Evolutionary conservation across 768 basidiomycete genomes (phyloP), one percentile per base, ranked within the genome.

Genomic region (Lanmaoa pseudosensibilis): DNA sequence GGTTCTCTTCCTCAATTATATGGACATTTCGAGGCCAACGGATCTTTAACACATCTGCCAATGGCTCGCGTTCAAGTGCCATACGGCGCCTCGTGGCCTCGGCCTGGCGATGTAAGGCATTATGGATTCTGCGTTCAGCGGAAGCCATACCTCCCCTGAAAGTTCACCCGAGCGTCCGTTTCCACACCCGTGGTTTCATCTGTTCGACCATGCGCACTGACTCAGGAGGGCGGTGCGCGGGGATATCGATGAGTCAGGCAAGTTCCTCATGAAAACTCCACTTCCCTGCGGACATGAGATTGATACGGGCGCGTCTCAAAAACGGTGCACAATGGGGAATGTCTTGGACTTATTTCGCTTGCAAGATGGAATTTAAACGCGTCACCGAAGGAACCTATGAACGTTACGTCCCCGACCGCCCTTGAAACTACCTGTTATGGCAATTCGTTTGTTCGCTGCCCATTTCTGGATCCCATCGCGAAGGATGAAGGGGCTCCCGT

Each of bases 351-450:
- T 53, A 65, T 60, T 61, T 70, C 69, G 67, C 69, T 69, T 71
- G 57, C 51, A 63, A 7, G 57, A 57, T 60, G 69, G 55, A 65
- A 64, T 61, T 67, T 65, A 61, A 37, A 73, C 57, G 69, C 69
- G 69, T 69, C 61, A 67, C 61, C 65, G 62, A 70, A 65, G 65
- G 52, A 44, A 61, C 52, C 55, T 44, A 63, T 66, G 56, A 62
- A 49, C 50, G 62, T 71, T 73, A 72, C 70, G 70, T 72, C 61
- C 63, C 61, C 59, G 62, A 56, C 66, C 72, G 58, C 60, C 70
- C 70, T 72, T 72, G 72, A 72, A 72, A 71, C 68, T 72, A 51
- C 70, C 72, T 58, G 8, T 65, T 72, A 66, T 58, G 68, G 70
- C 57, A 73, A 73, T 70, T 54, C 70, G 70, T 72, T 72, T 72